phyloP scores from a whole-genome alignment of 495 filamentous ascomycete genomes.

The Neurospora sp. region DNA sequence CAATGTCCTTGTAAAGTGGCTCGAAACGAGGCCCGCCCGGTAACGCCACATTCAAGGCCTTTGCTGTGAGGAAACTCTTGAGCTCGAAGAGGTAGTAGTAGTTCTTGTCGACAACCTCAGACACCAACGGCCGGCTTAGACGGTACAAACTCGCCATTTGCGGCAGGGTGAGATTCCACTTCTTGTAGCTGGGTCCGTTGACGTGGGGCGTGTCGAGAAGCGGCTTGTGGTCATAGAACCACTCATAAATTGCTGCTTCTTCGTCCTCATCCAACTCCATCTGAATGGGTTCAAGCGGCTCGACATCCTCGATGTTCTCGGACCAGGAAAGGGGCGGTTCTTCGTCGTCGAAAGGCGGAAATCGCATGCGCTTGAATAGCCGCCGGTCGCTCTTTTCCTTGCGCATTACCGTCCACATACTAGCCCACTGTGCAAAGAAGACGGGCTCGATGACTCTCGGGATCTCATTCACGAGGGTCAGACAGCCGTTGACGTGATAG shows the following conservation, averaged over 20 bases:
- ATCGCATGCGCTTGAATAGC: slow-evolving; percentile 98
- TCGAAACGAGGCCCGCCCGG: slow-evolving; percentile 96
- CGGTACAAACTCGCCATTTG: slow-evolving; percentile 96
- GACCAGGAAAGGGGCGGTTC: slow-evolving; percentile 96
- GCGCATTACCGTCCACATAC: slow-evolving; percentile 99
- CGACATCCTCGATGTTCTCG: slow-evolving; percentile 97
- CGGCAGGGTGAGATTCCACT: slow-evolving; percentile 85
- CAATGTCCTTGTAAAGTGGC: slow-evolving; percentile 96
- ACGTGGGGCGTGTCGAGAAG: slow-evolving; percentile 87
- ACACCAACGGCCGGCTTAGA: slow-evolving; percentile 81
- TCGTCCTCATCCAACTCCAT: slow-evolving; percentile 98
- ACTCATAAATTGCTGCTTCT: slow-evolving; percentile 82
- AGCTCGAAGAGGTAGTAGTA: slow-evolving; percentile 98
- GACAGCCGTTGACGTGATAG: slow-evolving; percentile 95
- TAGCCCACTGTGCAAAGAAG: slow-evolving; percentile 98
- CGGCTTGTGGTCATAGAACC: slow-evolving; percentile 96
- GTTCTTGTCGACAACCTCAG: slow-evolving; percentile 89
- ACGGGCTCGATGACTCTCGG: slow-evolving; percentile 97
- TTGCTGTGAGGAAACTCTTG: slow-evolving; percentile 91
- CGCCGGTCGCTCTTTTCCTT: slow-evolving; percentile 93
- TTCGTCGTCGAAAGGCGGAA: slow-evolving; percentile 98
- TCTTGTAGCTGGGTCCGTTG: slow-evolving; percentile 94
- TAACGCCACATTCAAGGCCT: slow-evolving; percentile 93
- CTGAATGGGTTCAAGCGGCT: slow-evolving; percentile 95
- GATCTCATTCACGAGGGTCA: slow-evolving; percentile 95